phyloP scores from a whole-genome alignment of 129 eudicot species.

The Lactuca saligna region DNA sequence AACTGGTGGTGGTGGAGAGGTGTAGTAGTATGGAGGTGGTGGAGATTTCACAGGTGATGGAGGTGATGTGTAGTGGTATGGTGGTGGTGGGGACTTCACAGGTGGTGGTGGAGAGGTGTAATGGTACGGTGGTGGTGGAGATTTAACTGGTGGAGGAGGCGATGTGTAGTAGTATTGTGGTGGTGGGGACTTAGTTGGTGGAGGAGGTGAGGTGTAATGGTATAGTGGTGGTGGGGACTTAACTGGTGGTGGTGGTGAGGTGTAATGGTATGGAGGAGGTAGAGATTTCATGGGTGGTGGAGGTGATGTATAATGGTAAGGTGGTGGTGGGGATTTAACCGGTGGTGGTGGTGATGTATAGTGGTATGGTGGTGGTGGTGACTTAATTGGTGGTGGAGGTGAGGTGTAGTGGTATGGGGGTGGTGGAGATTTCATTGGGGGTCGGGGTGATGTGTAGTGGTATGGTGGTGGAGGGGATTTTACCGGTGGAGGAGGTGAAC shows the following conservation, averaged over 20 bases:
- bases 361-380: constrained; percentile 19
- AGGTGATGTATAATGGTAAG: constrained; percentile 18
- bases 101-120: constrained; percentile 27
- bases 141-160: constrained; percentile 15
- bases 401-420: constrained; percentile 27
- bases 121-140: constrained; percentile 28
- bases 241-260: constrained; percentile 17
- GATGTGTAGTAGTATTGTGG: constrained; percentile 27
- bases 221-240: constrained; percentile 16
- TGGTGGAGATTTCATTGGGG: constrained; percentile 10
- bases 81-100: constrained; percentile 7
- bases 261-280: constrained; percentile 10
- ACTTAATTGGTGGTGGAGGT: constrained; percentile 17
- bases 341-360: constrained; percentile 26
- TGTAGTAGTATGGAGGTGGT: constrained; percentile 32
- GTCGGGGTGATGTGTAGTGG: constrained; percentile 32
- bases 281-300: constrained; percentile 15
- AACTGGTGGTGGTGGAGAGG: constrained; percentile 14
- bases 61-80: constrained; percentile 17
- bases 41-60: constrained; percentile 27
- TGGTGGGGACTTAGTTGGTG: constrained; percentile 11
- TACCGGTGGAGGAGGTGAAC: constrained; percentile 26
- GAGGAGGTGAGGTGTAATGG: constrained; percentile 16
- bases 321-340: not conserved
- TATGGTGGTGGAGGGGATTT: constrained; percentile 28